Base-by-base conservation (phyloP, 2,329 filamentous ascomycete genomes). In the Colletotrichum nymphaeae region DNA sequence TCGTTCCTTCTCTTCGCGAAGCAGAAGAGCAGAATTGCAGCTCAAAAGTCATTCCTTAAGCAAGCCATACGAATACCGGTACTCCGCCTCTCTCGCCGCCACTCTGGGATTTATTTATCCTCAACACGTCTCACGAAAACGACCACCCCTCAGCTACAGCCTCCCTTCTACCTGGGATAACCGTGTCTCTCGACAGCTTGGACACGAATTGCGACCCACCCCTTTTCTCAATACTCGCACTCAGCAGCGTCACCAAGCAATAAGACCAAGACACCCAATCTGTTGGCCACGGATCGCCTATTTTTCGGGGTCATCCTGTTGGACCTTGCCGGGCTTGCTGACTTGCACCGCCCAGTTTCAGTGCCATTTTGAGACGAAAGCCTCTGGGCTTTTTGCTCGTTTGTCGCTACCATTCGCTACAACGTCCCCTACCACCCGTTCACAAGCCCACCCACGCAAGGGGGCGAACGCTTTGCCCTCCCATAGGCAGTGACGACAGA, bases 341-440 rank as follows among this genome's bases (percentile, higher is more conserved):
- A 69, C 68, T 26, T 75, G 74, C 74, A 75, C 74, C 63, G 74
- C 74, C 74, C 74, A 73, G 72, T 74, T 64, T 75, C 74, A 74
- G 64, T 59, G 68, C 55, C 57, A 66, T 65, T 69, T 69, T 66
- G 74, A 73, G 72, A 75, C 74, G 65, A 69, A 63, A 65, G 62
- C 59, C 37, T 57, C 65, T 69, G 65, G 60, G 72, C 52, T 70
- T 69, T 55, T 37, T 37, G 42, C 53, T 63, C 32, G 60, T 57
- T 59, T 60, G 22, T 11, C 49, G 60, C 72, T 64, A 37, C 55
- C 62, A 69, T 69, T 72, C 64, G 56, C 63, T 62, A 58, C 32
- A 42, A 42, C 30, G 49, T 37, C 53, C 46, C 37, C 69, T 59
- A 69, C 57, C 72, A 72, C 37, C 28, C 35, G 42, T 65, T 58